phyloP scores from a whole-genome alignment of 2,329 filamentous ascomycete species.

The Lachnellula subtilissima region DNA sequence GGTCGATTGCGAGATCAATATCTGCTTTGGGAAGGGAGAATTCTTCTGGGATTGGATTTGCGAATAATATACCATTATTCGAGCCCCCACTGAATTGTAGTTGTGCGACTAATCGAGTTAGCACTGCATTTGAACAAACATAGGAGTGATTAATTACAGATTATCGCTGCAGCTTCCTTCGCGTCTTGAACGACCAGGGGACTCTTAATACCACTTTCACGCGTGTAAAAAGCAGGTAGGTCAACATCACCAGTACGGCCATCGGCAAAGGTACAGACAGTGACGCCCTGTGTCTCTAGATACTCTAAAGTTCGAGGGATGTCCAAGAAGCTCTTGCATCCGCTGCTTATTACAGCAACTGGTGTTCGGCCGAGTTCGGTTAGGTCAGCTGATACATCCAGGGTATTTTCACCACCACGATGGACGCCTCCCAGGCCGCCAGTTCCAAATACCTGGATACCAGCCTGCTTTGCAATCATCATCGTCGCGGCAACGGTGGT shows the following conservation, averaged over 20 bases:
- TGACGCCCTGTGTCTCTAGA: conserved; percentile 67
- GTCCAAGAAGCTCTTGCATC: conserved; percentile 95
- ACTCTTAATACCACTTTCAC: conserved; percentile 78
- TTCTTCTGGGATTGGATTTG: conserved; percentile 68
- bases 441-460: conserved; percentile 90
- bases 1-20: conserved; percentile 52
- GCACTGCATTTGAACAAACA: not conserved
- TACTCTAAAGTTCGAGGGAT: conserved; percentile 82
- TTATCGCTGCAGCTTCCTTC: conserved; percentile 81
- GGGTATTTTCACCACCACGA: conserved; percentile 74
- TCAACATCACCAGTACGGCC: conserved; percentile 68
- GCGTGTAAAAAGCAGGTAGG: conserved; percentile 89
- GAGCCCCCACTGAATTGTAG: conserved; percentile 60
- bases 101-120: conserved; percentile 56
- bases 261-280: conserved; percentile 86
- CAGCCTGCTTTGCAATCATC: conserved; percentile 78
- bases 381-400: conserved; percentile 94
- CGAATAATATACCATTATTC: conserved; percentile 79
- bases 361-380: conserved; percentile 88
- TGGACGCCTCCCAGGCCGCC: conserved; percentile 94
- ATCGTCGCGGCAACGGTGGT: conserved; percentile 94
- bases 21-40: conserved; percentile 54
- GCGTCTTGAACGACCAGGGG: conserved; percentile 71
- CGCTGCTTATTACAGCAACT: conserved; percentile 82
- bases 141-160: conserved; percentile 46